Base-by-base conservation (phyloP, 441 rosid species). In the Raphanus hybrid region DNA sequence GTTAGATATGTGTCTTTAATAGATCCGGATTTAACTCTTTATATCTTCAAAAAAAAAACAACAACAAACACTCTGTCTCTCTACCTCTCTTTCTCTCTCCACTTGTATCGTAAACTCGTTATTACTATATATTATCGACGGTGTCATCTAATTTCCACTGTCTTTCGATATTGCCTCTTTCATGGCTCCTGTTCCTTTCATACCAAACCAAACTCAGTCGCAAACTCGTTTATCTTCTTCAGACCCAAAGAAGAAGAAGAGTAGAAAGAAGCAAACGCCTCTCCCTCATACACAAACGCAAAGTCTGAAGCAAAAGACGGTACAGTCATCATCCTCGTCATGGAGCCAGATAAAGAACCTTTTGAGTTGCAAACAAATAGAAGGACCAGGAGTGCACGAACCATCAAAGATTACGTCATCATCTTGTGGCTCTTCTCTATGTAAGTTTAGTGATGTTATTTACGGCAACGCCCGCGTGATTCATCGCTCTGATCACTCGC, bases 261-360 rank as follows among this genome's bases (percentile, higher is more conserved):
- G 26, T 62, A 69, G 23, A 54, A 85, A 81, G 37, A 70, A 64
- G 63, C 75, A 74, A 64, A 64, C 82, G 2, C 64, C 54, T 3
- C 43, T 37, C 3, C 75, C 70, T 3, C 75, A 45, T 3, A 64
- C 73, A 10, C 81, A 73, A 50, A 71, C 27, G 27, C 74, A 74
- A 26, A 75, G 43, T 68, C 79, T 70, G n/a, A 86, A 85, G 54
- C 80, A 80, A 23, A 88, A 83, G 68, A 81, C 79, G 5, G 80
- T 69, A 43, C 11, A 45, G 26, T 63, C 65, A 5, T 64, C 80
- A 2, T 85, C 79, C 10, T 92, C 98, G 5, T 92, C 98, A 67
- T 92, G 99, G 98, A 89, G 84, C 86, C 98, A 94, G 64, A 79
- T 94, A 87, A 94, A 92, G 88, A 91, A 91, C 85, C 82, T 94